phyloP scores from a whole-genome alignment of 345 rosid genomes.

The Rhizophora mangle region DNA sequence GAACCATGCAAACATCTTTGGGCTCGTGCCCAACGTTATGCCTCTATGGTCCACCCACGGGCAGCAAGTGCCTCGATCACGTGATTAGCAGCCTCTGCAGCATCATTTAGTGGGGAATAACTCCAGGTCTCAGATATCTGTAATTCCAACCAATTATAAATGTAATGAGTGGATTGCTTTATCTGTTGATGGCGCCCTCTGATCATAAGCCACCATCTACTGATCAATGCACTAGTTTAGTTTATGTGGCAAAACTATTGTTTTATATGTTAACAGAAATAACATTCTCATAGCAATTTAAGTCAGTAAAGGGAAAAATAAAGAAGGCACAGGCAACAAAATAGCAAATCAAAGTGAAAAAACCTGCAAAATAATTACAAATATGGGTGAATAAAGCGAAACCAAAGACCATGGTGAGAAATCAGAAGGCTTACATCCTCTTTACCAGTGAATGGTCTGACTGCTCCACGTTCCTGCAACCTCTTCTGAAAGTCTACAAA shows the following conservation, averaged over 20 bases:
- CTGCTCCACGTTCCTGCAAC: slow-evolving; percentile 15
- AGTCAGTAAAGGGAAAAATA: not conserved
- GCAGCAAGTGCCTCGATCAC: slow-evolving; percentile 20
- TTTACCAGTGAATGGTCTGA: slow-evolving; percentile 25
- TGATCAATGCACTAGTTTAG: not conserved
- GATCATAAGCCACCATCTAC: not conserved
- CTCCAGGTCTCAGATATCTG: slow-evolving; percentile 33
- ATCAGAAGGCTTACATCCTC: slow-evolving; percentile 21
- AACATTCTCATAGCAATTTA: not conserved
- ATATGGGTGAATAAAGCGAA: not conserved
- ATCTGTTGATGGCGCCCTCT: not conserved
- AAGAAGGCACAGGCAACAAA: not conserved
- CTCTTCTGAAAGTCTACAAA: slow-evolving; percentile 31
- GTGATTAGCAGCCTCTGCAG: slow-evolving; percentile 18
- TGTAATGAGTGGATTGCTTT: not conserved
- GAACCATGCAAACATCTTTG: not conserved
- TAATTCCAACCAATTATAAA: not conserved
- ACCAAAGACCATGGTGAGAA: not conserved
- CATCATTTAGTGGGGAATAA: slow-evolving; percentile 29
- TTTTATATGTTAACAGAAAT: not conserved
- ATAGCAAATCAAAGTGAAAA: not conserved
- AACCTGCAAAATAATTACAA: not conserved
- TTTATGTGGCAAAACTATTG: not conserved
- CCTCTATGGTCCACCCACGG: slow-evolving; percentile 16
- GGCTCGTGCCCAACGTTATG: not conserved